Base-by-base conservation (phyloP, 176 grass and related monocot species). In the Aegilops sharonensis region DNA sequence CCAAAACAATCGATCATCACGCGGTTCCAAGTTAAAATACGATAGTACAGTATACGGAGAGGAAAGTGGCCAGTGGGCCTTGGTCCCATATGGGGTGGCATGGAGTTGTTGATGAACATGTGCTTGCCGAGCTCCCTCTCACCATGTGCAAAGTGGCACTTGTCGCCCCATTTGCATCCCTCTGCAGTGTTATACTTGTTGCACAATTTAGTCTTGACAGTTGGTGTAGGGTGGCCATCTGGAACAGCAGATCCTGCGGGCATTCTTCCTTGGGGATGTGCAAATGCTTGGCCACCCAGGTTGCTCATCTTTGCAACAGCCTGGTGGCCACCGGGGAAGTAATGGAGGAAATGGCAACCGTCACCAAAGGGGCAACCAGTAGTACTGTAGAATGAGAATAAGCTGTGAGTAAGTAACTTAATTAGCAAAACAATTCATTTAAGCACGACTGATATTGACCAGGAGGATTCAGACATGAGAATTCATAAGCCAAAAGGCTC, bases 81-180 rank as follows among this genome's bases (percentile, higher is more conserved):
- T 47, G 81, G 88, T 31, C 57, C 79, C 87, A 89, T 78, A 11
- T 79, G 57, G 9, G 57, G 43, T 8, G 67, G 85, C 82, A 91
- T 87, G 81, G 83, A 85, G 30, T 43, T 73, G 54, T 56, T 85
- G 82, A 83, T 87, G 56, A 85, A 17, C 32, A 84, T 78, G 24
- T 82, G 77, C 66, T 91, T 98, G 68, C 88, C 90, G 23, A 98
- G 84, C 36, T 98, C 95, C 45, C 90, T 84, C 45, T 95, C 95
- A 18, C 93, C 88, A 47, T 98, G 93, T 12, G 95, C 95, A 85
- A 98, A 95, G 68, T 93, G 93, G 72, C 93, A 98, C 70, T 91
- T 98, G 21, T 94, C 93, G 5, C 93, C 93, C 74, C 75, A 98
- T 92, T 95, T 98, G 84, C 93, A 98, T 31, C 95, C 95, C 20